A percentile compares a stretch with the other conserved stretches of the same genome.
Evolutionary conservation across 192 early-diverging fungal genomes (phyloP).

Genomic region (Coemansia sp.): DNA sequence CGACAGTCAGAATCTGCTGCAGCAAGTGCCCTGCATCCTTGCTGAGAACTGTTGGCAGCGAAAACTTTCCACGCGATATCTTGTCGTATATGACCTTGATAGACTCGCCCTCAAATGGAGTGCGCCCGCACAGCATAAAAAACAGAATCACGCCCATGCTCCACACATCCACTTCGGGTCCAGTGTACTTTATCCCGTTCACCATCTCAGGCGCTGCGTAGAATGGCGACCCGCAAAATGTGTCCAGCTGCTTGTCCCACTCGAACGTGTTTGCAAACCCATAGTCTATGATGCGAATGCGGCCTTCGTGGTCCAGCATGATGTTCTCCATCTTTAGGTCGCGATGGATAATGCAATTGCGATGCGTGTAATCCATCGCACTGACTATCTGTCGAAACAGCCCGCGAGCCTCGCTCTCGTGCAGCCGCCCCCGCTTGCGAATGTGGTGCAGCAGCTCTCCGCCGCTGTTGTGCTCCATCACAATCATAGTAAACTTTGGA

Average conservation of each 20-base stretch:
- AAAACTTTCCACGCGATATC: conserved; percentile 69
- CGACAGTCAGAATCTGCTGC: conserved; percentile 68
- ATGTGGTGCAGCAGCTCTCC: conserved; percentile 88
- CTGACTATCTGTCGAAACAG: conserved; percentile 84
- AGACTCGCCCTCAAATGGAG: conserved; percentile 84
- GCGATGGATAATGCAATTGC: conserved; percentile 69
- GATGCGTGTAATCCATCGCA: conserved; percentile 70
- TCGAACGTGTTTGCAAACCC: conserved; percentile 77
- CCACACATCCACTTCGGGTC: conserved; percentile 90
- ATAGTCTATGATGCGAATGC: conserved; percentile 88
- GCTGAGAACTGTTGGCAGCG: conserved; percentile 58
- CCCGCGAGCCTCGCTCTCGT: conserved; percentile 80
- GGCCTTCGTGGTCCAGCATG: conserved; percentile 67
- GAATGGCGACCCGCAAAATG: conserved; percentile 67
- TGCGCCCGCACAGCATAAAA: conserved; percentile 80
- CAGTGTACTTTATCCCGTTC: conserved; percentile 75
- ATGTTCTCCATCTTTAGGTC: conserved; percentile 90
- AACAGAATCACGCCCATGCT: conserved; percentile 83
- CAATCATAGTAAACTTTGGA: conserved; percentile 74
- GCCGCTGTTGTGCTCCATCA: conserved; percentile 86
- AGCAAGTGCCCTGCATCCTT: conserved; percentile 64
- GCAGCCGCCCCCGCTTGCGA: conserved; percentile 72
- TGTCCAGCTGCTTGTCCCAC: conserved; percentile 54
- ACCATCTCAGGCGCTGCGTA: conserved; percentile 87
- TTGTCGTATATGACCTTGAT: conserved; percentile 83